A percentile compares a stretch with the other conserved stretches of the same genome.
Evolutionary conservation across 495 filamentous ascomycete species (phyloP).

Genomic region (Glarea lozoyensis): DNA sequence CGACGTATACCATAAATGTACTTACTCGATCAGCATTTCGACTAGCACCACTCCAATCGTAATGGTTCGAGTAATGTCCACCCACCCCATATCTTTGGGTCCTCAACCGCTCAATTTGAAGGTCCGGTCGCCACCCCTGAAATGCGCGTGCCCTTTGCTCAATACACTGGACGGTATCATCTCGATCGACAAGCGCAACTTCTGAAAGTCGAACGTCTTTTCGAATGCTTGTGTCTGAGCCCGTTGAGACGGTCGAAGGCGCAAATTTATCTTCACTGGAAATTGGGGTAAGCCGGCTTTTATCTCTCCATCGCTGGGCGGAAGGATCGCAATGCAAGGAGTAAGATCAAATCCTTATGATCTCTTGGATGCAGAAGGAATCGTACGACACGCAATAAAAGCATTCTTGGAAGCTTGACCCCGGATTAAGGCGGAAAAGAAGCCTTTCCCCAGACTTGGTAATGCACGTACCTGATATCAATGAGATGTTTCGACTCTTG

Average conservation of each 20-base stretch:
- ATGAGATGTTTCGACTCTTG: slow-evolving; percentile 42
- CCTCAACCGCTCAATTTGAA: slow-evolving; percentile 55
- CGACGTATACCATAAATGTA: slow-evolving; percentile 58
- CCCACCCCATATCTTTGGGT: slow-evolving; percentile 48
- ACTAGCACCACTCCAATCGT: slow-evolving; percentile 43
- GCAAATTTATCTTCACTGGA: slow-evolving; percentile 40
- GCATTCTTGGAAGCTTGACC: too few species aligned
- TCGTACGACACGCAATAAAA: too few species aligned
- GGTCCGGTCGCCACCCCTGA: slow-evolving; percentile 50
- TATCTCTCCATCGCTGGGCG: too few species aligned
- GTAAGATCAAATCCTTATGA: neutral
- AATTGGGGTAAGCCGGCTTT: too few species aligned
- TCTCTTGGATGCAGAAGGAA: slow-evolving; percentile 11
- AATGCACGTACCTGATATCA: slow-evolving; percentile 43
- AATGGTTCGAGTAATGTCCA: slow-evolving; percentile 52
- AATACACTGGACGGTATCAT: slow-evolving; percentile 47
- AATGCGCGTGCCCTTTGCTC: slow-evolving; percentile 48
- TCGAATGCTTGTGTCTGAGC: slow-evolving; percentile 33
- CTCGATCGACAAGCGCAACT: slow-evolving; percentile 46
- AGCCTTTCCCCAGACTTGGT: too few species aligned
- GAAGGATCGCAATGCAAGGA: slow-evolving; percentile 1
- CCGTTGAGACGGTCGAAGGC: slow-evolving; percentile 46
- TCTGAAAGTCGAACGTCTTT: slow-evolving; percentile 44
- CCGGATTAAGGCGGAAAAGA: too few species aligned
- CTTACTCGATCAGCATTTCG: slow-evolving; percentile 36